Evolutionary conservation across 306 rosid species (phyloP), one percentile per base, ranked within the genome.

Genomic region (Urtica urens): DNA sequence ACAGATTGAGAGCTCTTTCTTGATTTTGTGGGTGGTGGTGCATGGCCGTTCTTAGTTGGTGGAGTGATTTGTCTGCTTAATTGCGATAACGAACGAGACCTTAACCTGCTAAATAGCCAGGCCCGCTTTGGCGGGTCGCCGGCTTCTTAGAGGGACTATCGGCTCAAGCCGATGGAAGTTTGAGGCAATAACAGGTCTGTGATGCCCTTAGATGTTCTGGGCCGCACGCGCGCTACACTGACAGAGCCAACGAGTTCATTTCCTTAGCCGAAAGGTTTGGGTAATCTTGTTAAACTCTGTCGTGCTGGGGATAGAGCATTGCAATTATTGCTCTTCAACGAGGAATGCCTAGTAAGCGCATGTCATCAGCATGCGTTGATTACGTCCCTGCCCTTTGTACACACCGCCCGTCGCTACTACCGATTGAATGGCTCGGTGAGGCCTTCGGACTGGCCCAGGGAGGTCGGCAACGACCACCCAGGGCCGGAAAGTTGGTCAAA

Each of bases 261-360:
- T 2, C 39, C 39, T 35, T 35, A 7, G 39, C 39, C 4, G 39
- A 7, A 2, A 7, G 39, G 39, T 2, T 7, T 7, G 39, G 39
- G 39, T 35, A 35, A 35, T 35, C 39, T 35, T 35, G n/a, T 35
- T 2, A 35, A 35, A 35, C 8, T 35, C 8, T 7, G 8, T 35
- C 39, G 39, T 35, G 39, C 2, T 35, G 39, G 39, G 39, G 39
- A 35, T 46, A 46, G 51, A 46, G 10, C 51, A n/a, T 46, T 46
- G 51, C 51, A 46, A 46, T 46, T 46, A 23, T 46, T 46, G 51
- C 17, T 46, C 51, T 46, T 48, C 53, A 48, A 24, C 56, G 56
- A 51, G 43, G 56, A 51, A 33, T 31, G 9, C 55, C 55, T 49
- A 49, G 55, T 49, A 49, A 49, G 39, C 40, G 25, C 39, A 26